phyloP scores from a whole-genome alignment of 2,329 filamentous ascomycete genomes.

The Epichloe elymi region DNA sequence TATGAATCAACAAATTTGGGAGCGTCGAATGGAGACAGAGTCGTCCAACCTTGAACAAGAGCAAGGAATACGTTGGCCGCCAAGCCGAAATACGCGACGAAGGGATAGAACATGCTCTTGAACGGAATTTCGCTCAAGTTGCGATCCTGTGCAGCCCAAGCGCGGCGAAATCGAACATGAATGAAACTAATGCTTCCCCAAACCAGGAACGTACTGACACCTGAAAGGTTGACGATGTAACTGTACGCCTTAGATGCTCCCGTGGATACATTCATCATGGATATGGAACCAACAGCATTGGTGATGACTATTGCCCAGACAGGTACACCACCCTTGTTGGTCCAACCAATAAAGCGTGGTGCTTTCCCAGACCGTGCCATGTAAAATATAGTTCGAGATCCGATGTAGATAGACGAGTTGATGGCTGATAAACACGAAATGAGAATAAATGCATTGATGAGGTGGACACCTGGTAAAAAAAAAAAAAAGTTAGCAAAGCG shows the following conservation, averaged over 20 bases:
- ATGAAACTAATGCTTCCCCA: conserved; percentile 60
- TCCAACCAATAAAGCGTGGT: conserved; percentile 54
- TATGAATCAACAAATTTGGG: conserved; percentile 52
- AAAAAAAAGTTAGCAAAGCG: conserved; percentile 1
- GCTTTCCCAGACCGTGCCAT: conserved; percentile 65
- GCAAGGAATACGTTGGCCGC: conserved; percentile 45
- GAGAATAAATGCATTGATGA: conserved; percentile 68
- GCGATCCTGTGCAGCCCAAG: conserved; percentile 47
- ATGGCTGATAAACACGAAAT: conserved; percentile 58
- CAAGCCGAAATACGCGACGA: conserved; percentile 46
- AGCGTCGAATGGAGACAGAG: conserved; percentile 41
- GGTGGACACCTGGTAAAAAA: conserved; percentile 36
- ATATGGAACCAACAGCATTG: conserved; percentile 56
- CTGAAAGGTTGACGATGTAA: conserved; percentile 58
- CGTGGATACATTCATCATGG: conserved; percentile 62
- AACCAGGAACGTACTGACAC: conserved; percentile 58
- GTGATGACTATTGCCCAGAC: conserved; percentile 52
- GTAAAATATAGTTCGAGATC: conserved; percentile 59
- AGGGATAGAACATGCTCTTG: conserved; percentile 40
- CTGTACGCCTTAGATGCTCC: conserved; percentile 51
- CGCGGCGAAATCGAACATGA: conserved; percentile 57
- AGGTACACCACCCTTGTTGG: conserved; percentile 49
- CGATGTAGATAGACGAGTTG: conserved; percentile 68
- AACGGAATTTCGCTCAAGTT: conserved; percentile 41
- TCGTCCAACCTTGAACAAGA: conserved; percentile 49